These are phyloP conservation scores for Epichloe elymi DNA, from an alignment of 2,329 filamentous ascomycete genomes.

Conservation along the genomic window DNA sequence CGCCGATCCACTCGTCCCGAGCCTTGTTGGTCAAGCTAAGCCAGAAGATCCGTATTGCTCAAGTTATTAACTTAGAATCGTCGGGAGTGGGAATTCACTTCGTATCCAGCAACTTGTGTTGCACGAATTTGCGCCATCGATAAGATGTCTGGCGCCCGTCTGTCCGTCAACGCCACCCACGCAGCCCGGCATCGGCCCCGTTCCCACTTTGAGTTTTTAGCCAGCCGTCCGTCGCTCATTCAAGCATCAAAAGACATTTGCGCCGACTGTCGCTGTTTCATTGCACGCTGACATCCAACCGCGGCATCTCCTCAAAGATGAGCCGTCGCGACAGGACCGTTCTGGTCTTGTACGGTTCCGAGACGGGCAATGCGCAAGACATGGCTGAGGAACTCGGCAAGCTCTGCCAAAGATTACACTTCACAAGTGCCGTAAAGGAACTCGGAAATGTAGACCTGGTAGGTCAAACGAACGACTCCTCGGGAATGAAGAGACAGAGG, in stretches of 20 bases:
- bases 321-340: constrained; percentile 25
- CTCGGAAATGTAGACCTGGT: constrained; percentile 67
- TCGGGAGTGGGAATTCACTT: neutral
- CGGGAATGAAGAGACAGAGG: neutral
- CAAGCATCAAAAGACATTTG: too few relatives aligned
- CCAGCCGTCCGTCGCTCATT: too few relatives aligned
- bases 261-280: too few relatives aligned
- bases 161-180: neutral
- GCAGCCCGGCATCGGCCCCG: constrained; percentile 7
- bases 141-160: too few relatives aligned
- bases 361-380: constrained; percentile 90
- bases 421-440: constrained; percentile 61
- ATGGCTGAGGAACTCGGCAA: constrained; percentile 73
- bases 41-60: neutral
- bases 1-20: constrained; percentile 3
- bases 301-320: constrained; percentile 9
- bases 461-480: constrained; percentile 21
- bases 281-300: neutral
- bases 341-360: constrained; percentile 80
- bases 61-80: neutral
- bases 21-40: constrained; percentile 1
- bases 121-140: too few relatives aligned
- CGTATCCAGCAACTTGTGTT: too few relatives aligned
- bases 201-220: neutral
- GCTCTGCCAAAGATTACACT: constrained; percentile 63